Percentiles rank a stretch among this genome's conserved stretches.
Conservation (phyloP, 176 grass and related monocot species). For the Musa beccarii region DNA sequence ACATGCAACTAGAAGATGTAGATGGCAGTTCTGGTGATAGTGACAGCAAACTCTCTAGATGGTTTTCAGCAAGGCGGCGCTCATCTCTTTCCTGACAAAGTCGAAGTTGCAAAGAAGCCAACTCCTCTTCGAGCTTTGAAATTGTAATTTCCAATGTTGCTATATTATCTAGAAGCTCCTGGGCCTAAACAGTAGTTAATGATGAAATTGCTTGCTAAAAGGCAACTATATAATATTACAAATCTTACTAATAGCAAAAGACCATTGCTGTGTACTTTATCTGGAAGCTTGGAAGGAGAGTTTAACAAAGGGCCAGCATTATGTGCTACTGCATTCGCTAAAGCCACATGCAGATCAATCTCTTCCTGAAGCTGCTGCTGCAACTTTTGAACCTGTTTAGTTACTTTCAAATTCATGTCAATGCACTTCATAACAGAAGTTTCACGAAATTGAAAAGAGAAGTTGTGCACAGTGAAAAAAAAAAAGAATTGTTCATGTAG, state of each 20-base stretch:
- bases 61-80: constrained; percentile 59
- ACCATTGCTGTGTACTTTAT: constrained; percentile 24
- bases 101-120: constrained; percentile 67
- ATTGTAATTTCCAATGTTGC: constrained; percentile 60
- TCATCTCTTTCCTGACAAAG: constrained; percentile 89
- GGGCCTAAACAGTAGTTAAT: constrained; percentile 30
- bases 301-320: constrained; percentile 33
- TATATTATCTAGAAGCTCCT: constrained; percentile 63
- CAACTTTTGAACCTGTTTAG: constrained; percentile 57
- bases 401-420: neutral
- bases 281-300: constrained; percentile 61
- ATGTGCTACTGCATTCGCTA: constrained; percentile 57
- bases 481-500: neutral
- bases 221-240: neutral
- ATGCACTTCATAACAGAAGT: neutral
- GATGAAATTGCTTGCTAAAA: constrained; percentile 9
- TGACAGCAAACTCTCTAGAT: constrained; percentile 37
- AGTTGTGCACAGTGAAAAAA: neutral
- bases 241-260: neutral
- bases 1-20: constrained; percentile 57
- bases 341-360: constrained; percentile 59
- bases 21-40: constrained; percentile 30
- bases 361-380: constrained; percentile 85
- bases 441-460: neutral
- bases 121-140: constrained; percentile 73